Evolutionary conservation across 164 flowering plant species (phyloP).

Genomic region (Saururus chinensis): DNA sequence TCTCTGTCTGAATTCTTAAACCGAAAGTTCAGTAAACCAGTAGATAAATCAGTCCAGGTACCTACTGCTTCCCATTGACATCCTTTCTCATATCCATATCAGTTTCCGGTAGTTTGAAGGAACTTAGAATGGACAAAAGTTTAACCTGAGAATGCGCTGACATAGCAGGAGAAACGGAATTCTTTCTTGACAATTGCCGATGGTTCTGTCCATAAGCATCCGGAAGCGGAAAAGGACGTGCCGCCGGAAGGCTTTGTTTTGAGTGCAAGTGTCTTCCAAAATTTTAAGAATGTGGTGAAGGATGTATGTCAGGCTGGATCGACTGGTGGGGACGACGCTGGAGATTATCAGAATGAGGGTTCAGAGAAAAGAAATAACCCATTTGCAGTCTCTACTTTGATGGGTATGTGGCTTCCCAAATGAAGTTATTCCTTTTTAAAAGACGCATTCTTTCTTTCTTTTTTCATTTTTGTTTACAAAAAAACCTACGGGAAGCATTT

Average conservation of each 20-base stretch:
- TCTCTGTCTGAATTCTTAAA: slow-evolving; percentile 1
- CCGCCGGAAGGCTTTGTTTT: background rate
- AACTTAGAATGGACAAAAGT: too few species aligned
- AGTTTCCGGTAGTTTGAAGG: too few species aligned
- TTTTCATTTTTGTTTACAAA: too few species aligned
- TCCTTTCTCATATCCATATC: background rate
- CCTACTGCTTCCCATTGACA: background rate
- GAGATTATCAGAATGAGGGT: background rate
- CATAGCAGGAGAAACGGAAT: background rate
- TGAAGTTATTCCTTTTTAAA: background rate
- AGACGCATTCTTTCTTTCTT: too few species aligned
- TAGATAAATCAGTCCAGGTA: background rate
- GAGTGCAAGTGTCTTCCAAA: background rate
- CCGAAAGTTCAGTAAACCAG: background rate
- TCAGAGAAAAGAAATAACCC: background rate
- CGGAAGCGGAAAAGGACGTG: background rate
- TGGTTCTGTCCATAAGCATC: background rate
- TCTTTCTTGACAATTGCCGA: background rate
- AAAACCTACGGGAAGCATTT: too few species aligned
- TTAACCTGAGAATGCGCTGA: background rate
- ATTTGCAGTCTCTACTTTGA: background rate
- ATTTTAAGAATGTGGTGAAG: background rate
- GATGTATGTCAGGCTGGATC: background rate
- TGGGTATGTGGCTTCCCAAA: background rate
- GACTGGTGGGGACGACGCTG: background rate